These are phyloP conservation scores for Macaranga tanarius DNA, from an alignment of 441 rosid species.

Conservation along the genomic window DNA sequence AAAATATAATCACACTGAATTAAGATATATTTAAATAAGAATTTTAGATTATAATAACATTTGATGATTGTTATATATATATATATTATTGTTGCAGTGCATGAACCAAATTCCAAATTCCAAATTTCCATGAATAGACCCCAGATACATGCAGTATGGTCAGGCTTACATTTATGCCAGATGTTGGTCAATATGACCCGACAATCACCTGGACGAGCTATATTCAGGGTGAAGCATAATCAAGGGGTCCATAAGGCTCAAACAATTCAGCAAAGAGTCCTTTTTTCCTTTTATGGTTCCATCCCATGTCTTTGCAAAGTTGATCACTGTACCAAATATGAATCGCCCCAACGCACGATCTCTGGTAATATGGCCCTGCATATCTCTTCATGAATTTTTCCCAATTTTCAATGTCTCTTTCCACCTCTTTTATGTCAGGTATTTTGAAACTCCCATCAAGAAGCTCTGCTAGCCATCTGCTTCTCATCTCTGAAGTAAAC, in stretches of 20 bases:
- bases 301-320: slow-evolving; percentile 23
- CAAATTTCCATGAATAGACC: too few relatives aligned
- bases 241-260: slow-evolving; percentile 20
- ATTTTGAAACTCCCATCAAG: slow-evolving; percentile 22
- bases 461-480: slow-evolving; percentile 37
- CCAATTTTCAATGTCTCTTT: slow-evolving; percentile 23
- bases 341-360: slow-evolving; percentile 4
- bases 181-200: too few relatives aligned
- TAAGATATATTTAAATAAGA: too few relatives aligned
- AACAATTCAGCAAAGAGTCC: slow-evolving; percentile 15
- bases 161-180: too few relatives aligned
- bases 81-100: too few relatives aligned
- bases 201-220: too few relatives aligned
- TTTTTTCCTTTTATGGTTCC: slow-evolving; percentile 20
- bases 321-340: slow-evolving; percentile 26
- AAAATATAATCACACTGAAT: too few relatives aligned
- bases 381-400: neutral
- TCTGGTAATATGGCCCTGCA: slow-evolving; percentile 1
- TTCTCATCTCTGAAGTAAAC: slow-evolving; percentile 31
- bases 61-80: too few relatives aligned
- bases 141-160: too few relatives aligned
- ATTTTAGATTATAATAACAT: too few relatives aligned
- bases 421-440: slow-evolving; percentile 21
- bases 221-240: slow-evolving; percentile 4
- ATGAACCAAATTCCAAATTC: too few relatives aligned